These are phyloP conservation scores for Poa pratensis DNA, from an alignment of 176 grass and related monocot genomes.

Conservation along the genomic window DNA sequence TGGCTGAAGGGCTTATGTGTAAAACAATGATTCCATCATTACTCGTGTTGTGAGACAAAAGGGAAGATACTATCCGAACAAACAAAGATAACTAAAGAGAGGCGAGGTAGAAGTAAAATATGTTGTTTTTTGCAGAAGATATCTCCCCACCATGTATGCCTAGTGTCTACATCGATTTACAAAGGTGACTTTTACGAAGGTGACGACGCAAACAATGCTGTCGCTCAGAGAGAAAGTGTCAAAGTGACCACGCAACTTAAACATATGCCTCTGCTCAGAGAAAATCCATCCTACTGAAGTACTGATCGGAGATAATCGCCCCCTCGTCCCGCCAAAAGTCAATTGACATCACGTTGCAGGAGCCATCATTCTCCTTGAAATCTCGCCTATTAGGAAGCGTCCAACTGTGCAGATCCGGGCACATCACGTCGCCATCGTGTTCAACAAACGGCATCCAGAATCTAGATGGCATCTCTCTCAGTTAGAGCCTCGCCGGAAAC, in stretches of 20 bases:
- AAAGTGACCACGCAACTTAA: not conserved
- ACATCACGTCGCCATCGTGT: not conserved
- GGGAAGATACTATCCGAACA: not conserved
- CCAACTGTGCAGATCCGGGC: not conserved
- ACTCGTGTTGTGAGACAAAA: not conserved
- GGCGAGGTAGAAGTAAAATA: not conserved
- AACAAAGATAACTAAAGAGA: not conserved
- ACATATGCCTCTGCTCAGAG: not conserved
- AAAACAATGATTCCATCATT: not conserved
- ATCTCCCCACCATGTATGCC: not conserved
- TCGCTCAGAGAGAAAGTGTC: not conserved
- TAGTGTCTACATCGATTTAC: constrained; percentile 1
- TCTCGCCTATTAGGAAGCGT: not conserved
- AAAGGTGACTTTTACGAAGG: not conserved
- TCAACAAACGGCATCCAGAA: not conserved
- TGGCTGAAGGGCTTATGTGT: too few relatives aligned
- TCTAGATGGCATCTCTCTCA: constrained; percentile 27
- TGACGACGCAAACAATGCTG: constrained; percentile 9
- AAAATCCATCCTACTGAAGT: not conserved
- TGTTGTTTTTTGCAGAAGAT: not conserved
- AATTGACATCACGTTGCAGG: not conserved
- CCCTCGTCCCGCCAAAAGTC: not conserved
- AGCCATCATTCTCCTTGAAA: not conserved
- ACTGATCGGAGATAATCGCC: not conserved
- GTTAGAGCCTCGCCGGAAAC: not conserved